Base-by-base conservation (phyloP, 495 filamentous ascomycete genomes). In the Talaromyces adpressus region DNA sequence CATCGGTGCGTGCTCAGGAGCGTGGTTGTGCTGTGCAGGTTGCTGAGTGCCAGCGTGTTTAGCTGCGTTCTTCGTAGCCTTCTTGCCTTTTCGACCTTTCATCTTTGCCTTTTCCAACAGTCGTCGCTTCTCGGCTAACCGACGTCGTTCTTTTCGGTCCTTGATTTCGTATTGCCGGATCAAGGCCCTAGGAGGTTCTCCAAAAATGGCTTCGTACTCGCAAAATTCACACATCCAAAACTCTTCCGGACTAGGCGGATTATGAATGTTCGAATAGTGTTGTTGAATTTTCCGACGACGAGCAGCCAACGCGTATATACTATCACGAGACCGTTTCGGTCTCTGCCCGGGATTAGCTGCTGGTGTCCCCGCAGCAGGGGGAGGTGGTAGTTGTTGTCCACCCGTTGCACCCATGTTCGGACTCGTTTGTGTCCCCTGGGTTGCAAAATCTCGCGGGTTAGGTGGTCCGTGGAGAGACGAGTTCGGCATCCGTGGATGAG, bases 151-250 rank as follows among this genome's bases (percentile, higher is more conserved):
- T 61, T 89, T 88, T 20, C 91, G 86, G 71, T 97, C 93, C 71
- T 96, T 97, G 73, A 93, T 89, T 75, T 98, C 93, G 68, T 97
- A 98, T 67, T 93, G 89, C 41, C 91, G 84, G 63, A 97, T 91
- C 58, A 98, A 75, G 49, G 93, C 93, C 66, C 86, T 82, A 0
- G 93, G 94, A 4, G 91, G 89, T 52, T 77, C 79, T 16, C 93
- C 90, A 71, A 95, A 95, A 53, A 96, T 93, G 53, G 85, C 83
- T 71, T 95, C 90, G 68, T 95, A 92, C 68, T 94, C 88, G 72
- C 91, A 93, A 71, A 95, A 93, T 66, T 94, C 92, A 75, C 94
- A 98, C 56, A 97, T 91, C 91, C 93, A 98, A 27, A 90, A 84
- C 64, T 95, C 91, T 65, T 92, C 88, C 34, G 82, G 72, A 29